A percentile compares a stretch with the other conserved stretches of the same genome.
These are phyloP conservation scores for Cladobotryum protrusum DNA, from an alignment of 2,329 filamentous ascomycete species.

Conservation along the genomic window DNA sequence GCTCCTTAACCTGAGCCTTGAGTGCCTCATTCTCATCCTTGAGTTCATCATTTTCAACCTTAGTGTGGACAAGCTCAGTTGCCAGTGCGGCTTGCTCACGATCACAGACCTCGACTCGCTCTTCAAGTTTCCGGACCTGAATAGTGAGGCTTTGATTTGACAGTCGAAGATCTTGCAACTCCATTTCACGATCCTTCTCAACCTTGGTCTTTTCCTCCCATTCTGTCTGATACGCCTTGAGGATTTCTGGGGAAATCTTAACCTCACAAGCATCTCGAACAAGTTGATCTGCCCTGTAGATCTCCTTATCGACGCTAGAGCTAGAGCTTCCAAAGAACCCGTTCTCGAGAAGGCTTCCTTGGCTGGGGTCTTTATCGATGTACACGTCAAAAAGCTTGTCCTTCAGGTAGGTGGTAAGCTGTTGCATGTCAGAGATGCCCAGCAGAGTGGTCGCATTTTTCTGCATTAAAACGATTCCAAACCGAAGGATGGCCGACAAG, in stretches of 20 bases:
- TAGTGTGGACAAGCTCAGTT: constrained; percentile 83
- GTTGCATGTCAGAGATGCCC: constrained; percentile 83
- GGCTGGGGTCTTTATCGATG: constrained; percentile 87
- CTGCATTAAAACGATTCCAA: constrained; percentile 92
- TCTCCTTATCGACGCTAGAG: constrained; percentile 83
- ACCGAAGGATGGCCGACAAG: constrained; percentile 86
- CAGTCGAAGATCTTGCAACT: constrained; percentile 67
- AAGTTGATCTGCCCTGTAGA: constrained; percentile 90
- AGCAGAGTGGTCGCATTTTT: constrained; percentile 79
- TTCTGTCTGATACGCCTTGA: constrained; percentile 74
- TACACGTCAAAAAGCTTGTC: constrained; percentile 95
- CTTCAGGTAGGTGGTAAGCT: constrained; percentile 83
- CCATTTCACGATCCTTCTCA: constrained; percentile 75
- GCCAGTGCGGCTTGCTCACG: constrained; percentile 85
- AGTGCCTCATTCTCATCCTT: constrained; percentile 85
- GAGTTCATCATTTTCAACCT: constrained; percentile 88
- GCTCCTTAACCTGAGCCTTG: constrained; percentile 75
- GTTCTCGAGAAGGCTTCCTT: constrained; percentile 88
- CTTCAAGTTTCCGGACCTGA: constrained; percentile 78
- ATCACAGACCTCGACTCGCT: constrained; percentile 81
- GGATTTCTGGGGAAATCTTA: constrained; percentile 73
- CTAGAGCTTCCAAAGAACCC: constrained; percentile 95
- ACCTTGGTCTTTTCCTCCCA: constrained; percentile 87
- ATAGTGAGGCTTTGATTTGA: constrained; percentile 62
- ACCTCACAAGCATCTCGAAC: constrained; percentile 89